Evolutionary conservation across 2,329 filamentous ascomycete species (phyloP), one percentile per base, ranked within the genome.

Genomic region (Arthroderma sp.): DNA sequence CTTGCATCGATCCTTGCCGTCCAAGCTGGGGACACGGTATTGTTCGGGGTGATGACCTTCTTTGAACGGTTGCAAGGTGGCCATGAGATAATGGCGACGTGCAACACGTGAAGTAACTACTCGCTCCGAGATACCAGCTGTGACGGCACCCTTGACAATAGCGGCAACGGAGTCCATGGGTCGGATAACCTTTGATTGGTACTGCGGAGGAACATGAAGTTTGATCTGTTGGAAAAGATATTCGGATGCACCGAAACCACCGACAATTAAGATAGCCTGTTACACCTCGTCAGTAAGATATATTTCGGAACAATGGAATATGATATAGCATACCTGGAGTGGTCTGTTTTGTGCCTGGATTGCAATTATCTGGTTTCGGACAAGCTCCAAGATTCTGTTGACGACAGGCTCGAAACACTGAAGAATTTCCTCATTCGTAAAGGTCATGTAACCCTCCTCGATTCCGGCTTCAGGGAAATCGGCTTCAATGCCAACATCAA

Each of bases 211-310:
- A 1, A 98, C 91, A 61, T 96, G 91, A 38, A 96, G 80, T 68
- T 94, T 95, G 72, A 98, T 96, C 67, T 98, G 91, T 67, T 96
- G 89, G 78, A 96, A 98, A 48, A 98, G 81, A 62, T 96, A 96
- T 67, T 98, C 91, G 5, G 89, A 96, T 29, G 89, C 91, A 69
- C 91, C 91, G 61, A 98, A 98, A 55, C 91, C 91, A 73, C 91
- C 91, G 6, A 98, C 91, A 5, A 98, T 88, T 49, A 98, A 72
- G 44, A 98, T 91, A 62, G 95, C 96, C 73, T 80, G 15, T 22
- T 22, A 22, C 15, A 22, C 15, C 15, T 22, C 15, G 15, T 22
- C 15, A 22, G 15, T 22, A 22, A 22, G 15, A 22, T 22, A 22
- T 22, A 22, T 22, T 22, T 22, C 15, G 15, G 15, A 22, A 22